Base-by-base conservation (phyloP, 441 rosid species). In the Euphorbia neoarborescens region DNA sequence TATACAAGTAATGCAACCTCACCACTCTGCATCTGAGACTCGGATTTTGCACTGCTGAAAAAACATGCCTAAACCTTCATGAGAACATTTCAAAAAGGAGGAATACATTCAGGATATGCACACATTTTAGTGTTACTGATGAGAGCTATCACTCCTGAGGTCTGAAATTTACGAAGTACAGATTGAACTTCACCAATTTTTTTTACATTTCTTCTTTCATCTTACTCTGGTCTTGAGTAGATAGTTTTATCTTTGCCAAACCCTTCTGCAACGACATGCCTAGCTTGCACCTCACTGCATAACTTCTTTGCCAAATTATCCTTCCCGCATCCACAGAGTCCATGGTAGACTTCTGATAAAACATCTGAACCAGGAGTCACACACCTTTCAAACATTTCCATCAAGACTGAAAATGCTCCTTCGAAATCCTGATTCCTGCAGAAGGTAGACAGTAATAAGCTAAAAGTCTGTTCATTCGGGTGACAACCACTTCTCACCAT, bases 401-500 rank as follows among this genome's bases (percentile, higher is more conserved):
- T 72, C 17, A 85, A 66, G 59, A 91, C 84, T 66, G 76, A 74
- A 6, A 70, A 81, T 50, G 90, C 97, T 75, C 87, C 90, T 66
- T 86, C 91, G 53, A 79, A 84, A 76, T 90, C 92, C 65, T 81
- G 82, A 28, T 84, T 83, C 77, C 78, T 72, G 68, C 80, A 81
- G 53, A 86, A 88, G 4, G 86, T 73, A 62, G 83, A 80, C 28
- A 85, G 35, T 77, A 90, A 66, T 69, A 83, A 40, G 69, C 75
- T 71, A 28, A 82, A 86, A 60, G 82, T 91, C n/a, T 74, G 69
- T 58, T 82, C 70, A 57, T 83, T 87, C 3, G 89, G 94, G 78
- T 81, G 86, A 61, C 70, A 83, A 30, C 92, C 91, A n/a, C 81
- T 80, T 72, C 85, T 85, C 62, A 79, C 74, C 97, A 91, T 91